phyloP scores from a whole-genome alignment of 257 asterid genomes.

The Linderniella brevidens region DNA sequence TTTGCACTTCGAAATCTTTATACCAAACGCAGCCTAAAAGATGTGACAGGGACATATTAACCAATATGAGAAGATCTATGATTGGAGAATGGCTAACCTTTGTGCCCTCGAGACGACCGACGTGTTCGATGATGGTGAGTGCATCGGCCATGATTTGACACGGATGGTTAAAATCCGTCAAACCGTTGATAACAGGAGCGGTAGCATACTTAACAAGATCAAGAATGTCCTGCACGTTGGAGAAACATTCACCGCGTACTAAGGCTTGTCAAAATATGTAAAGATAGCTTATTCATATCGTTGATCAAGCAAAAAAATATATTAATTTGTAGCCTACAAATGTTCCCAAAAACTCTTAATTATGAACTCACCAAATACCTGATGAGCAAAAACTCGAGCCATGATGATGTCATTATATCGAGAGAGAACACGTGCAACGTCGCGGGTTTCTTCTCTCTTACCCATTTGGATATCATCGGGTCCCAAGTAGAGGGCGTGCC shows the following conservation, averaged over 20 bases:
- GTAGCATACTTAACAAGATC: constrained; percentile 76
- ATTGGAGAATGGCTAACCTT: constrained; percentile 31
- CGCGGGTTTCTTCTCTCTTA: constrained; percentile 93
- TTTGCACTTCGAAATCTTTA: no score
- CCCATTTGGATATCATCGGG: constrained; percentile 97
- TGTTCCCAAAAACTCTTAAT: constrained; percentile 3
- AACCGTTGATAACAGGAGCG: constrained; percentile 82
- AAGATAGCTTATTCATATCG: not conserved
- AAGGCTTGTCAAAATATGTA: no score
- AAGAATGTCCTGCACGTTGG: constrained; percentile 49
- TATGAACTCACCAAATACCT: constrained; percentile 59
- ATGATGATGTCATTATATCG: constrained; percentile 88
- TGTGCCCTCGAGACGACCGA: constrained; percentile 77
- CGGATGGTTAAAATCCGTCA: constrained; percentile 89
- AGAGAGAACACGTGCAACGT: constrained; percentile 86
- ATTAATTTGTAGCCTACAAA: no score
- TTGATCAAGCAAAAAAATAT: not conserved
- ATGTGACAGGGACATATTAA: not conserved
- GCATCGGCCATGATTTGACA: constrained; percentile 98
- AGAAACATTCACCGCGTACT: not conserved
- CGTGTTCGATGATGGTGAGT: constrained; percentile 74
- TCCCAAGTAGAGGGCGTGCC: constrained; percentile 85
- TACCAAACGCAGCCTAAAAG: no score
- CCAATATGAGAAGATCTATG: not conserved
- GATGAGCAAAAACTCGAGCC: constrained; percentile 96